phyloP scores from a whole-genome alignment of 2,329 filamentous ascomycete species.

The Botryotinia globosa region DNA sequence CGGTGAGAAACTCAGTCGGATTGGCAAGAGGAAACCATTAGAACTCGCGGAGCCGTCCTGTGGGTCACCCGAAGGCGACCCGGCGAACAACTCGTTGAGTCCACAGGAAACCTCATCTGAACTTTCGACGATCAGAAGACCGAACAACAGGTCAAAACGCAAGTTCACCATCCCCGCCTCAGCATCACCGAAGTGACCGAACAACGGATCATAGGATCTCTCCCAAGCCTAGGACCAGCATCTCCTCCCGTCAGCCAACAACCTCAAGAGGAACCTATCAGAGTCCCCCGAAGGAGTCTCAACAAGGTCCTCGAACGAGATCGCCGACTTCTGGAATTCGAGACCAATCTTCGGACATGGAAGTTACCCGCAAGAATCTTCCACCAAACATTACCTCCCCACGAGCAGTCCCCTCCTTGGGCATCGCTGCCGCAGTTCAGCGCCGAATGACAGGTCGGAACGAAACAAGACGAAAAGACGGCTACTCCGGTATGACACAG shows the following conservation, averaged over 20 bases:
- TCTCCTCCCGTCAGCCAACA: background rate
- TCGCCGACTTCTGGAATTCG: background rate
- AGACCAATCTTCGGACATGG: constrained; percentile 4
- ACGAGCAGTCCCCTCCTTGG: constrained; percentile 6
- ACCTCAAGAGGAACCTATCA: constrained; percentile 10
- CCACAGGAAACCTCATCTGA: constrained; percentile 2
- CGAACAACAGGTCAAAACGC: constrained; percentile 16
- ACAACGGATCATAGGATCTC: constrained; percentile 17
- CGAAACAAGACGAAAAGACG: constrained; percentile 15
- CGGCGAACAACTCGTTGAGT: background rate
- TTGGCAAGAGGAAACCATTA: background rate
- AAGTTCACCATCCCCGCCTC: constrained; percentile 18
- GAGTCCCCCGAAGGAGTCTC: constrained; percentile 6
- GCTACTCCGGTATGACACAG: constrained; percentile 9
- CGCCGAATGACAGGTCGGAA: background rate
- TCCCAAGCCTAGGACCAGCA: background rate
- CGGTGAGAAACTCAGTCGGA: constrained; percentile 1
- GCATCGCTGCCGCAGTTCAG: constrained; percentile 14
- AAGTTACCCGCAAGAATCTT: constrained; percentile 14
- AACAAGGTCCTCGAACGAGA: constrained; percentile 11
- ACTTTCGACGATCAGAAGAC: constrained; percentile 5
- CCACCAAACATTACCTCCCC: background rate
- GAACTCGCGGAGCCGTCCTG: background rate
- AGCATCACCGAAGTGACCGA: constrained; percentile 15
- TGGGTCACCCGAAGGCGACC: background rate